These are phyloP conservation scores for Sugiyamaella valdiviana DNA, from an alignment of 805 yeast species.

Conservation along the genomic window DNA sequence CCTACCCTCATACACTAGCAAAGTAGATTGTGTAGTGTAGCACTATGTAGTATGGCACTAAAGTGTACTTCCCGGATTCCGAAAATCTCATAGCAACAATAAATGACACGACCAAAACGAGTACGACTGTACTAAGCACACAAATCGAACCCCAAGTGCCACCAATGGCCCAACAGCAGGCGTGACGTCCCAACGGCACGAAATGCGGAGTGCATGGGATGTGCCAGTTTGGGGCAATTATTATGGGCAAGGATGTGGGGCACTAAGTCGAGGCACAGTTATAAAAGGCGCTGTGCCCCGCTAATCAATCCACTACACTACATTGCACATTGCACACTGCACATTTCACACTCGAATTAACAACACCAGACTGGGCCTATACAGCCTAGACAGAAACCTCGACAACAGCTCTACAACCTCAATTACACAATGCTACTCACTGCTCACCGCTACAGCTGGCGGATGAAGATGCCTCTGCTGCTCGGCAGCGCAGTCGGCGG, in stretches of 20 bases:
- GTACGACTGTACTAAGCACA: no score
- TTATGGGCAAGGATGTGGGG: neutral
- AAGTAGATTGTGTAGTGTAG: no score
- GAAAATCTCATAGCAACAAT: no score
- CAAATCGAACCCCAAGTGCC: no score
- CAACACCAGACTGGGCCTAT: no score
- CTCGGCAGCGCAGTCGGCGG: slow-evolving; percentile 23
- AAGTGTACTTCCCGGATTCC: no score
- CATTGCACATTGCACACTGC: neutral
- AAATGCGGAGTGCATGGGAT: neutral
- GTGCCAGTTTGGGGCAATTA: neutral
- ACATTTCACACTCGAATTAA: no score
- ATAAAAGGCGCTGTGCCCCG: neutral
- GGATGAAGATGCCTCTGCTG: slow-evolving; percentile 20
- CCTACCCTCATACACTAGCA: no score
- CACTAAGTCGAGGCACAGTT: neutral
- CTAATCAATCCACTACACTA: neutral
- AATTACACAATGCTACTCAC: neutral
- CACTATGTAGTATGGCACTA: no score
- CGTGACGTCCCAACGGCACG: no score
- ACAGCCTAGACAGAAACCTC: neutral
- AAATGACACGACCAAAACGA: no score
- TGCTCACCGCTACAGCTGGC: slow-evolving; percentile 15
- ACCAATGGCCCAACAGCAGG: no score
- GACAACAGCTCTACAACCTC: neutral